Evolutionary conservation across 805 yeast genomes (phyloP).

Genomic region (Barnettozyma californica): DNA sequence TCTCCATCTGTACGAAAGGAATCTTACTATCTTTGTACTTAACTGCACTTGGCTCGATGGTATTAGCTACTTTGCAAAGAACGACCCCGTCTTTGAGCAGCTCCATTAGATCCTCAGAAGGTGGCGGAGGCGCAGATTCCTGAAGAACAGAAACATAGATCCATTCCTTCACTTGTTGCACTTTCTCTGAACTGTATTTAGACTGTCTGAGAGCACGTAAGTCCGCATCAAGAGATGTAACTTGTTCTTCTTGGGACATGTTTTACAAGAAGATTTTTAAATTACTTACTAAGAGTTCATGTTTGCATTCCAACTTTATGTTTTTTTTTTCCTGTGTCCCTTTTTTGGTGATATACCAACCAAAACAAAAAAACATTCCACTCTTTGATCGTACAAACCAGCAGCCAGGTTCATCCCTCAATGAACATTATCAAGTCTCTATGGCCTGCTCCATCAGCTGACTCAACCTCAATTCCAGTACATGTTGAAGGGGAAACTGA

Average conservation of each 20-base stretch:
- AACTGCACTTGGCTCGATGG: slow-evolving; percentile 31
- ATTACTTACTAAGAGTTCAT: neutral
- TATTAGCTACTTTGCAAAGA: slow-evolving; percentile 34
- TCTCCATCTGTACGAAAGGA: slow-evolving; percentile 67
- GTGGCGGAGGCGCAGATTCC: slow-evolving; percentile 21
- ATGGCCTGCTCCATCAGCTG: slow-evolving; percentile 30
- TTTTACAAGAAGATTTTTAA: neutral
- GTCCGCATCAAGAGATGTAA: slow-evolving; percentile 63
- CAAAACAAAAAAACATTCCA: neutral
- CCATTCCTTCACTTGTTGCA: slow-evolving; percentile 49
- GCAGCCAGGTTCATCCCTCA: neutral
- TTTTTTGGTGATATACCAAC: neutral
- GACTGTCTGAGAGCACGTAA: slow-evolving; percentile 41
- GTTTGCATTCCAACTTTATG: neutral
- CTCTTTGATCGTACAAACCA: neutral
- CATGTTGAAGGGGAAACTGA: slow-evolving; percentile 42
- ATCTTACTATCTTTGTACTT: slow-evolving; percentile 57
- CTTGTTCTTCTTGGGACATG: slow-evolving; percentile 19
- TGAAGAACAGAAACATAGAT: slow-evolving; percentile 34
- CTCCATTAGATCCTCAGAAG: slow-evolving; percentile 43
- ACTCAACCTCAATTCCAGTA: slow-evolving; percentile 42
- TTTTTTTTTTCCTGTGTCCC: neutral
- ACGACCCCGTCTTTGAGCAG: slow-evolving; percentile 57
- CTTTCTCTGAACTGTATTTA: slow-evolving; percentile 41
- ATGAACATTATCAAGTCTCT: slow-evolving; percentile 25